Evolutionary conservation across 257 asterid genomes (phyloP).

Genomic region (Solanum phureja): DNA sequence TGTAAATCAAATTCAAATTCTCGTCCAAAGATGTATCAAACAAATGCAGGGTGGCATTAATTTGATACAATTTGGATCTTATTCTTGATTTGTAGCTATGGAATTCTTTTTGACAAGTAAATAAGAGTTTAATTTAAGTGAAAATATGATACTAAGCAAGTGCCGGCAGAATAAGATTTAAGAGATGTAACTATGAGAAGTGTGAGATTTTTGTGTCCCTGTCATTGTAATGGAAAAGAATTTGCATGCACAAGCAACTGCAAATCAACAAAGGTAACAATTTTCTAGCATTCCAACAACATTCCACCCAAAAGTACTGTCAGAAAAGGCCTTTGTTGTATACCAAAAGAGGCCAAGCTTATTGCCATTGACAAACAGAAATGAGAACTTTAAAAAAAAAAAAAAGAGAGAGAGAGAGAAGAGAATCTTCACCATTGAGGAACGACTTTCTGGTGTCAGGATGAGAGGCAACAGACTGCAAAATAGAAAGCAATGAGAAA

Average conservation of each 20-base stretch:
- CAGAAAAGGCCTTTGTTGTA: neutral
- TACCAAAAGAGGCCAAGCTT: neutral
- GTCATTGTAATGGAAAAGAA: neutral
- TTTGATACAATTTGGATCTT: neutral
- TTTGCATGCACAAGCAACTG: neutral
- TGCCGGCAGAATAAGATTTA: neutral
- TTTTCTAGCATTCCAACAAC: neutral
- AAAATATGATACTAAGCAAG: neutral
- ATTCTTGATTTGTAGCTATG: neutral
- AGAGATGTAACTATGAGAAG: neutral
- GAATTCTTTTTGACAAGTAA: neutral
- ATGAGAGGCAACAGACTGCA: conserved; percentile 31
- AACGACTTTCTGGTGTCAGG: conserved; percentile 16
- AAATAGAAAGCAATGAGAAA: neutral
- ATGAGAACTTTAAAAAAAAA: neutral
- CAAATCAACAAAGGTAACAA: neutral
- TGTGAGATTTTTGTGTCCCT: neutral
- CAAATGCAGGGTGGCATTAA: neutral
- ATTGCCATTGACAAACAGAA: neutral
- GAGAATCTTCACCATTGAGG: conserved; percentile 15
- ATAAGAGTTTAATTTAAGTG: neutral
- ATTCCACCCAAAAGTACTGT: neutral
- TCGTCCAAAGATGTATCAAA: neutral
- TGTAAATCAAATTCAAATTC: neutral
- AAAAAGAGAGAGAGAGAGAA: too few species aligned